phyloP scores from a whole-genome alignment of 257 asterid genomes.

The Ocimum tenuiflorum region DNA sequence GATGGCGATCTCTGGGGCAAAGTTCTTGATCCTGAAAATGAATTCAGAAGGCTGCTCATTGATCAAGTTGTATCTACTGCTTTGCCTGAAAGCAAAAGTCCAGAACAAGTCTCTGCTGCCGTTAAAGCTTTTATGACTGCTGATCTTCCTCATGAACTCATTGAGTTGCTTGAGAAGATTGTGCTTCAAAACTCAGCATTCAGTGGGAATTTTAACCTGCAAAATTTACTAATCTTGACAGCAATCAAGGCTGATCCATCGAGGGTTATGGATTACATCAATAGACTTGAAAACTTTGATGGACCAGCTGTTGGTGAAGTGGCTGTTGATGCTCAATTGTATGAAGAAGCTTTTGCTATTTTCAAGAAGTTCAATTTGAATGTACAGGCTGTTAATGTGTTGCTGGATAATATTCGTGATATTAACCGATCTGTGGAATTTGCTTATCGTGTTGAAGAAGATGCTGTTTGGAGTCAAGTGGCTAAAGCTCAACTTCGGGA shows the following conservation, averaged over 20 bases:
- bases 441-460: constrained; percentile 98
- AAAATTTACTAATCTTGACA: constrained; percentile 82
- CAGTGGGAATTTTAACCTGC: constrained; percentile 95
- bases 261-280: constrained; percentile 96
- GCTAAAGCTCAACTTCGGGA: constrained; percentile 97
- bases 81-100: constrained; percentile 99
- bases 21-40: constrained; percentile 93
- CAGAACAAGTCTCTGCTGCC: constrained; percentile 99
- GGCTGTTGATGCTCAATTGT: constrained; percentile 89
- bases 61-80: constrained; percentile 99
- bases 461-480: constrained; percentile 98
- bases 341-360: constrained; percentile 94
- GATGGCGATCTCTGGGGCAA: constrained; percentile 88
- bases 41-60: constrained; percentile 89
- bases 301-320: constrained; percentile 99
- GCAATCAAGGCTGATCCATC: constrained; percentile 98
- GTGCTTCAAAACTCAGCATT: constrained; percentile 97
- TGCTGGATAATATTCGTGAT: constrained; percentile 83
- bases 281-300: constrained; percentile 95
- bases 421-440: constrained; percentile 94
- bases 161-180: constrained; percentile 96
- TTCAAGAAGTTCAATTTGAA: constrained; percentile 97
- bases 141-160: constrained; percentile 96
- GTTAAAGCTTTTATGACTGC: constrained; percentile 99
- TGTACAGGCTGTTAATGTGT: constrained; percentile 94